A percentile compares a stretch with the other conserved stretches of the same genome.
These are phyloP conservation scores for Eimeria nieschulzi DNA, from an alignment of 169 alveolate genomes.

Conservation along the genomic window DNA sequence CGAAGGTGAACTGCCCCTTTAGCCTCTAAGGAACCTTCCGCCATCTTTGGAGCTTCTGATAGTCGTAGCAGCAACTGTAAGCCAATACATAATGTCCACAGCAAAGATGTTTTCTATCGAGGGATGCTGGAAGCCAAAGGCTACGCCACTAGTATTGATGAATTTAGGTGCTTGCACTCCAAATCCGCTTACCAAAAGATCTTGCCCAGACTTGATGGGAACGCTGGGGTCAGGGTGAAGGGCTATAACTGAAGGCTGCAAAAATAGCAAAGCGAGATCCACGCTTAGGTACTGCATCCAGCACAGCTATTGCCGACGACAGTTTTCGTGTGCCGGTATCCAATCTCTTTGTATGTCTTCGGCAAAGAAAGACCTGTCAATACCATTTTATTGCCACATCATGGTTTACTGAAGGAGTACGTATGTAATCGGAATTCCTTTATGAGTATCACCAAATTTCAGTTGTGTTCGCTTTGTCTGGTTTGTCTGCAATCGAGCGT, in stretches of 20 bases:
- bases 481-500: neutral
- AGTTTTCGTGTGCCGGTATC: neutral
- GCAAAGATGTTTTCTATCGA: too few relatives aligned
- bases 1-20: slow-evolving; percentile 27
- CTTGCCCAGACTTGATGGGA: slow-evolving; percentile 79
- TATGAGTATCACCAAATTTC: neutral
- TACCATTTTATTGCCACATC: neutral
- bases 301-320: neutral
- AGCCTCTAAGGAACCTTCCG: slow-evolving; percentile 15
- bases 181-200: slow-evolving; percentile 53
- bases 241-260: slow-evolving; percentile 75
- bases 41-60: slow-evolving; percentile 48
- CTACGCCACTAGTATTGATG: too few relatives aligned
- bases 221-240: slow-evolving; percentile 80
- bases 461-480: neutral
- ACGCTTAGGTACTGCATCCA: too few relatives aligned
- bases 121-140: too few relatives aligned
- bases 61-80: slow-evolving; percentile 60
- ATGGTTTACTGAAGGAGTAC: neutral
- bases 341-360: neutral
- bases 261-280: neutral
- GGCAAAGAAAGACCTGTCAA: neutral
- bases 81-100: too few relatives aligned
- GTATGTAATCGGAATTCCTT: neutral
- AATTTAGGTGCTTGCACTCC: neutral